Percentiles rank a stretch among this genome's conserved stretches.
Conservation (phyloP, 352 stramenopile genomes). For the Globisporangium nodosum region DNA sequence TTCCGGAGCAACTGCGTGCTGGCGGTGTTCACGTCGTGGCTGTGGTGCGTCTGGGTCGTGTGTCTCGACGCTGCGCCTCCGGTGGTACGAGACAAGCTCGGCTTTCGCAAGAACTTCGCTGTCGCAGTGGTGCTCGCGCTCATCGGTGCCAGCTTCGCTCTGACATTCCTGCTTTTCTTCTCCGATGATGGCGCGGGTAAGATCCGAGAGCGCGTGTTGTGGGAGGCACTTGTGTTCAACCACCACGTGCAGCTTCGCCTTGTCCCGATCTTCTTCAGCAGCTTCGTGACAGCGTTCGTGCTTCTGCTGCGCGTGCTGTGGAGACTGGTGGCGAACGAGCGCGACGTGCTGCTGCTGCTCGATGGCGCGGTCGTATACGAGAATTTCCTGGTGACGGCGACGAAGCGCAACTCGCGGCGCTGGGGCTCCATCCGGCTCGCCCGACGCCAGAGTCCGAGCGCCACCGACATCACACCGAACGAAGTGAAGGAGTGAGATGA, state of each 20-base stretch:
- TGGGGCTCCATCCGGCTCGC: no score
- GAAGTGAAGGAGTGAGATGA: no score
- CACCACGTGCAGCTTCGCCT: no score
- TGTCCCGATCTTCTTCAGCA: background rate
- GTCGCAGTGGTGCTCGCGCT: slow-evolving; percentile 6
- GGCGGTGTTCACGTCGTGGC: slow-evolving; percentile 1
- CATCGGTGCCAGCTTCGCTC: background rate
- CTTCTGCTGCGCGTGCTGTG: background rate
- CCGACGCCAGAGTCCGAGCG: no score
- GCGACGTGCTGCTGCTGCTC: background rate
- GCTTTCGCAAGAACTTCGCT: slow-evolving; percentile 1
- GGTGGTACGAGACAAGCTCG: slow-evolving; percentile 7
- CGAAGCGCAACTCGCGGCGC: no score
- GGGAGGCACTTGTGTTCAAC: background rate
- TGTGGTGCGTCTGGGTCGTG: slow-evolving; percentile 18
- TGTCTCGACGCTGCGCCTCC: slow-evolving; percentile 19
- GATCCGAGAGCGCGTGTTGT: slow-evolving; percentile 13
- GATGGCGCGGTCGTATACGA: background rate
- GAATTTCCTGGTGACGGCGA: background rate
- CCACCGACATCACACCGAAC: no score
- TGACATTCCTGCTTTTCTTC: slow-evolving; percentile 5
- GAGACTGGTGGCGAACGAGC: background rate
- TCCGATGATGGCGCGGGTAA: background rate
- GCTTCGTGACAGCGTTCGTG: background rate
- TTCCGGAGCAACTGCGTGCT: slow-evolving; percentile 1